Percentiles rank a stretch among this genome's conserved stretches.
These are phyloP conservation scores for Hymenoscyphus infarciens DNA, from an alignment of 2,329 filamentous ascomycete species.

Conservation along the genomic window DNA sequence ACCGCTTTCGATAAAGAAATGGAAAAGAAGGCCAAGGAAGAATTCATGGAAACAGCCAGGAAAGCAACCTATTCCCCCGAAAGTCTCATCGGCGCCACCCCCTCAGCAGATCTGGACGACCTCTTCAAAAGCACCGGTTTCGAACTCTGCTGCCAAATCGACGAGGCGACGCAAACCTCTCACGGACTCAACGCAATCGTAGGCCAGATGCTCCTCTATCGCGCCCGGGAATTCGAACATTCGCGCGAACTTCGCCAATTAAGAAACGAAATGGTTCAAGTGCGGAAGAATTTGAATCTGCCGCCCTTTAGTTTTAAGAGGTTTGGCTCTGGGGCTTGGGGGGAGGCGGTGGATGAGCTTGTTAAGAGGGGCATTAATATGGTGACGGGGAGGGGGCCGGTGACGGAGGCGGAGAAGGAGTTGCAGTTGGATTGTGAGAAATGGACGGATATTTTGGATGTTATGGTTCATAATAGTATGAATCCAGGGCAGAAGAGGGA, in stretches of 20 bases:
- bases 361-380: not conserved
- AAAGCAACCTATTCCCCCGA: not conserved
- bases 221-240: not conserved
- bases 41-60: too few relatives aligned
- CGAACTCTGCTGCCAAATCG: conserved; percentile 1
- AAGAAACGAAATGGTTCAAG: not conserved
- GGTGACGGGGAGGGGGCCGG: not conserved
- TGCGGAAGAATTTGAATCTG: not conserved
- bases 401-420: not conserved
- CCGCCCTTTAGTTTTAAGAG: not conserved
- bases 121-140: not conserved
- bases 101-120: not conserved
- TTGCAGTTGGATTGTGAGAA: not conserved
- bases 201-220: not conserved
- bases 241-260: not conserved
- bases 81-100: not conserved
- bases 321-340: not conserved
- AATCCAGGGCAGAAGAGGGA: not conserved
- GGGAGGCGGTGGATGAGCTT: not conserved
- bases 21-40: too few relatives aligned
- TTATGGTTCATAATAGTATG: not conserved
- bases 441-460: not conserved
- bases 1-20: too few relatives aligned
- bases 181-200: not conserved
- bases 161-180: not conserved